Base-by-base conservation (phyloP, 2,329 filamentous ascomycete genomes). In the Calonectria multiphialidica region DNA sequence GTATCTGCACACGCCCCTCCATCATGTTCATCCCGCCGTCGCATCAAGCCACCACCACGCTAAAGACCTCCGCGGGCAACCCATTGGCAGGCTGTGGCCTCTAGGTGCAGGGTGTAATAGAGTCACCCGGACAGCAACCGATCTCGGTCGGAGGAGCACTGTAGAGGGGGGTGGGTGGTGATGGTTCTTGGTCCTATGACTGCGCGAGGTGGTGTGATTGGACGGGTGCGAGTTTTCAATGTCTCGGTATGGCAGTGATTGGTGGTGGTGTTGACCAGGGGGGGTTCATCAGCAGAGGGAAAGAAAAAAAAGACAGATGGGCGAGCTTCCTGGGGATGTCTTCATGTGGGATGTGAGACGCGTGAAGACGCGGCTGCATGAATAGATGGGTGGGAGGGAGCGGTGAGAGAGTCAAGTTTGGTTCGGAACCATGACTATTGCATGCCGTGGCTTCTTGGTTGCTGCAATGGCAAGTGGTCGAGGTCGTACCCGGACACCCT, bases 1-100 rank as follows among this genome's bases (percentile, higher is more conserved):
- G 28, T 30, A n/a, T 25, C 64, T 71, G 69, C 69, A 68, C 69
- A 71, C 69, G 64, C 69, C 69, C 69, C 69, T 71, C 68, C 68
- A 63, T 40, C 61, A n/a, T 61, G 47, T 65, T 25, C 45, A 28
- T 71, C 68, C 68, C 68, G 68, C 55, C 45, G 53, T 65, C 61
- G 40, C 49, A 65, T 59, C 68, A 65, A 47, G 47, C 59, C 59
- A 57, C 67, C 25, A 49, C 45, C 33, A 16, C 55, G 30, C 40
- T 53, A 33, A 40, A 13, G 33, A 50, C 28, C 33, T 62, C 25
- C 37, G 28, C 44, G 25, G 25, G 23, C 66, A 62, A 8, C 55
- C 21, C 55, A 40, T 44, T 35, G 25, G 47, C 37, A 44, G 50
- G 28, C 55, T 37, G 25, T 45, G 37, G 15, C 47, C 55, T 15